Evolutionary conservation across 202 grass and related monocot genomes (phyloP), one percentile per base, ranked within the genome.

Genomic region (Zizania palustris): DNA sequence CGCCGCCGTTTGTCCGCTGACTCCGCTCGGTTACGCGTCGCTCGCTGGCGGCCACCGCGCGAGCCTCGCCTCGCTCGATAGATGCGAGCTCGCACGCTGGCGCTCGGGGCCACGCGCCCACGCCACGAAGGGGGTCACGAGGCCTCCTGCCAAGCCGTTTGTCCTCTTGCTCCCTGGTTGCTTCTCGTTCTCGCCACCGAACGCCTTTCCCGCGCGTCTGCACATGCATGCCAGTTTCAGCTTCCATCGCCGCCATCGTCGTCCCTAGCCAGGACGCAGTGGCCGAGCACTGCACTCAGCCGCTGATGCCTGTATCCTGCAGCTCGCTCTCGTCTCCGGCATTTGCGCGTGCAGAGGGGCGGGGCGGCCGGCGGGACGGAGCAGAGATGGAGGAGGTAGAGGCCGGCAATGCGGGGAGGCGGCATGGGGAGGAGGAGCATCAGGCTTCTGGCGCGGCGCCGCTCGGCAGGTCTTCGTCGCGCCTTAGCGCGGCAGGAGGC

Each of bases 71-170:
- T n/a, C 51, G 51, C n/a, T 55, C n/a, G 51, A 55, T 55, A 20
- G 51, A 55, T 55, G 18, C 51, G n/a, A 55, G n/a, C 51, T 9
- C 51, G 51, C 51, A 55, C 51, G 51, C 51, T 19, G 50, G 50
- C 50, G 51, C 58, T 35, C 58, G 28, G 58, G 57, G 67, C 68
- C 71, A 63, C 63, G 15, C 28, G 28, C 28, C 38, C 70, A n/a
- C 60, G 80, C 60, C 80, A 74, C 45, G 8, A 69, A 58, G 69
- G 15, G 41, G 38, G 12, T 88, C 85, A 88, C 75, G 85, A 66
- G 85, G 41, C 69, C 39, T 53, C 64, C 80, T 88, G 85, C 40
- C 54, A 5, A 2, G n/a, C n/a, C 16, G 1, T 15, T 83, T 87
- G 85, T 79, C 80, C n/a, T 19, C 63, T 83, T 83, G 69, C 67